Base-by-base conservation (phyloP, 2,329 filamentous ascomycete genomes). In the Volutella citrinella region DNA sequence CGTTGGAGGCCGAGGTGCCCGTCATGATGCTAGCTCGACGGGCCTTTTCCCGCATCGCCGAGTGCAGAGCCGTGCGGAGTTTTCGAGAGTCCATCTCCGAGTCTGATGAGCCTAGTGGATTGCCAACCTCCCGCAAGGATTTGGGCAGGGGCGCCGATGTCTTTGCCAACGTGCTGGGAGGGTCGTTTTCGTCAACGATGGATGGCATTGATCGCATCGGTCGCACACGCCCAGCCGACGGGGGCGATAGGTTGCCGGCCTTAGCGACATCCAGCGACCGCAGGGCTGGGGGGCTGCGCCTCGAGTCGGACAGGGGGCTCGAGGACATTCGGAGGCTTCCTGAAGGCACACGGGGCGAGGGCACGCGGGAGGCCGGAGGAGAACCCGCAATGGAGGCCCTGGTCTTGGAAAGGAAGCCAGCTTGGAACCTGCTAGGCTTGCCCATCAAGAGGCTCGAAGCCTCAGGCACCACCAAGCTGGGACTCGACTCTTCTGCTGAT, bases 401-500 rank as follows among this genome's bases (percentile, higher is more conserved):
- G 21, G 50, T 52, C 55, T 76, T 76, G 66, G 86, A 80, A 16
- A 97, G 66, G 59, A 95, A 95, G 6, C 91, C 91, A 3, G 89
- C 76, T 51, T 95, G 87, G 65, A 97, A 97, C 26, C 91, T 78
- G 63, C 77, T 85, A 31, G 78, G 77, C 50, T 86, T 86, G 20
- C 62, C 49, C 12, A 53, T 38, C 16, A 42, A 35, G 27, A 47
- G 42, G 27, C 45, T 57, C 12, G 38, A 59, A 11, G 59, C 49
- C 26, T 74, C 69, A 1, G 67, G 65, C 1, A 80, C 57, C 25
- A 83, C 75, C 21, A 82, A 64, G 4, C 78, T 80, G 1, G 78
- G 65, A 72, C 78, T 57, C 56, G 76, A 51, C 61, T 71, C 42
- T 62, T 81, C 53, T 74, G 69, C 41, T 12, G 40, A 31, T 12